Conservation (phyloP, 108 stramenopile species). For the Fistulifera pelliculosa region DNA sequence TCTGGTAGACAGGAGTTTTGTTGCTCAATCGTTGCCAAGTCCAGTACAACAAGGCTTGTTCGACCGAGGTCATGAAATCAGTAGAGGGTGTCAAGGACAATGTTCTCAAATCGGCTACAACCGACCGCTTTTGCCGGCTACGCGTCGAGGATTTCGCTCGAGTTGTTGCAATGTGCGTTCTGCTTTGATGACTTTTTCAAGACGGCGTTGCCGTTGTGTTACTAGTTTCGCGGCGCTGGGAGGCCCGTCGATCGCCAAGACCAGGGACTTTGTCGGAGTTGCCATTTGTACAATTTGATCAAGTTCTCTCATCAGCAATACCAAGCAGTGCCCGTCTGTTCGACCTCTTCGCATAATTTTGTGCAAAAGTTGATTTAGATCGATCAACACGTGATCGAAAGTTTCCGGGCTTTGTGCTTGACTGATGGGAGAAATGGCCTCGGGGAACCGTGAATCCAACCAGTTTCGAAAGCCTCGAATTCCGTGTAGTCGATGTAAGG, state of each 20-base stretch:
- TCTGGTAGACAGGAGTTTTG: slow-evolving; percentile 12
- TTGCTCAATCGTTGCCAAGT: slow-evolving; percentile 61
- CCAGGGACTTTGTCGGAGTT: slow-evolving; percentile 58
- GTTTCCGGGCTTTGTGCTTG: slow-evolving; percentile 22
- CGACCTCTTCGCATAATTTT: slow-evolving; percentile 31
- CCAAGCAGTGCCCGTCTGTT: slow-evolving; percentile 37
- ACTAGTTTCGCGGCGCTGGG: slow-evolving; percentile 77
- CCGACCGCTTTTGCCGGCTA: slow-evolving; percentile 8
- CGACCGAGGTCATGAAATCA: slow-evolving; percentile 54
- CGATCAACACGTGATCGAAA: slow-evolving; percentile 84
- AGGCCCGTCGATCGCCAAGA: slow-evolving; percentile 79
- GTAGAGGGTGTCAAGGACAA: slow-evolving; percentile 74
- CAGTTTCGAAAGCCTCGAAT: slow-evolving; percentile 76
- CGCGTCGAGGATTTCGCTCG: slow-evolving; percentile 17
- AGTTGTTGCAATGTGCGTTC: slow-evolving; percentile 22
- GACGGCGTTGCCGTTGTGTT: slow-evolving; percentile 62
- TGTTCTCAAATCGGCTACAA: slow-evolving; percentile 23
- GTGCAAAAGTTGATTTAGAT: slow-evolving; percentile 85
- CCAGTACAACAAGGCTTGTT: slow-evolving; percentile 74
- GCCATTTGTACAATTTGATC: slow-evolving; percentile 38
- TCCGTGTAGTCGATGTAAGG: slow-evolving; percentile 31
- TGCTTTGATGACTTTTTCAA: slow-evolving; percentile 22
- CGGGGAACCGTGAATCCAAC: slow-evolving; percentile 72
- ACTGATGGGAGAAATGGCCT: slow-evolving; percentile 34
- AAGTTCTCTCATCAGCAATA: slow-evolving; percentile 58